Percentiles rank a stretch among this genome's conserved stretches.
phyloP scores from a whole-genome alignment of 805 yeast species.

The Torulaspora indica region DNA sequence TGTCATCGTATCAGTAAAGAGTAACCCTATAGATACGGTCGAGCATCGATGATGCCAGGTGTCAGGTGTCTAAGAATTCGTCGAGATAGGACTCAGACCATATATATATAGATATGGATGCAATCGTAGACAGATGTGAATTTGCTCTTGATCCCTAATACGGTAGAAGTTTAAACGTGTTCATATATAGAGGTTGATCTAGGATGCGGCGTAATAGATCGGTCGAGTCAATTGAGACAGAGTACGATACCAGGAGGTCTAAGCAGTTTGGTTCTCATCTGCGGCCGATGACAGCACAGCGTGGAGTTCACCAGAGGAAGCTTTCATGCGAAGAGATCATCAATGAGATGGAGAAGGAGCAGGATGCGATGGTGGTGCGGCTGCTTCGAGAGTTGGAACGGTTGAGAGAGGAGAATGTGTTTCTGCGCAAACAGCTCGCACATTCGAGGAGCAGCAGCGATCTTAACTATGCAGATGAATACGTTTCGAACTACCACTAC shows the following conservation, averaged over 20 bases:
- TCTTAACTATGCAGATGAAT: conserved; percentile 3
- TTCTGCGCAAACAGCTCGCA: conserved; percentile 30
- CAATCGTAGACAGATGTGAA: no score
- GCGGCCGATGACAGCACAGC: conserved; percentile 12
- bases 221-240: conserved; percentile 4
- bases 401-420: conserved; percentile 46
- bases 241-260: conserved; percentile 3
- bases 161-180: no score
- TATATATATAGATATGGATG: conserved; percentile 1
- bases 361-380: conserved; percentile 55
- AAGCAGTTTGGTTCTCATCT: conserved; percentile 10
- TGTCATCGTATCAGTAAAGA: conserved; percentile 6
- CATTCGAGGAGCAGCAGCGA: conserved; percentile 5
- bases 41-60: neutral
- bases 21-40: conserved; percentile 2
- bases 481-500: conserved; percentile 9
- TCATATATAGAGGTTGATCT: neutral
- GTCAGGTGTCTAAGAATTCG: conserved; percentile 1
- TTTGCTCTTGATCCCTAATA: neutral
- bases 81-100: conserved; percentile 1
- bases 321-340: conserved; percentile 44
- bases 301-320: conserved; percentile 13
- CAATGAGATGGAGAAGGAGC: conserved; percentile 60
- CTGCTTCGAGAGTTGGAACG: conserved; percentile 48
- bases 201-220: conserved; percentile 7